phyloP scores from a whole-genome alignment of 495 filamentous ascomycete genomes.

The Penicillium goetzii region DNA sequence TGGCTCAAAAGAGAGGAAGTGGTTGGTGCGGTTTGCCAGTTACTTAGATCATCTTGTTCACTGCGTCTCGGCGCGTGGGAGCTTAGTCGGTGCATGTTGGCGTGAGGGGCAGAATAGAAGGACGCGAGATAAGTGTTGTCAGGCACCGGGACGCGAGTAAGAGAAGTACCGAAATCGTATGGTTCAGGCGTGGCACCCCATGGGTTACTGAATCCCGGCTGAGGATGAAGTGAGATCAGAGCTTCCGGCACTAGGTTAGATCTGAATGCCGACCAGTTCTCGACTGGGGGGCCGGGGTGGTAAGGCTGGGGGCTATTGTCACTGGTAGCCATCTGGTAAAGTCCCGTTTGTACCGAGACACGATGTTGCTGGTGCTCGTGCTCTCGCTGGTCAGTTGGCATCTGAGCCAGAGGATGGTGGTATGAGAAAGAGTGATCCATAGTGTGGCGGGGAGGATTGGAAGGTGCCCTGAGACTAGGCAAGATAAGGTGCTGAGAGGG shows the following conservation, averaged over 20 bases:
- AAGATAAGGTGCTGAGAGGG: slow-evolving; percentile 1
- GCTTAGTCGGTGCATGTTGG: not conserved
- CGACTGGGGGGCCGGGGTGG: slow-evolving; percentile 23
- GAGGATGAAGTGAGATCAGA: slow-evolving; percentile 28
- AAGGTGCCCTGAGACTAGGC: not conserved
- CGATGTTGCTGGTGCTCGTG: slow-evolving; percentile 21
- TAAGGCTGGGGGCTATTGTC: slow-evolving; percentile 18
- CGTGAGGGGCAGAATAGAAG: slow-evolving; percentile 5
- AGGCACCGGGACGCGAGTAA: slow-evolving; percentile 14
- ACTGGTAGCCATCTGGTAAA: slow-evolving; percentile 14
- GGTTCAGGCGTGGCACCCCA: slow-evolving; percentile 7
- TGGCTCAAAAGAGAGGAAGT: slow-evolving; percentile 7
- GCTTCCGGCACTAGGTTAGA: slow-evolving; percentile 27
- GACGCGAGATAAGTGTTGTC: slow-evolving; percentile 16
- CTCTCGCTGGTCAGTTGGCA: slow-evolving; percentile 35
- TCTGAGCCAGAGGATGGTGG: slow-evolving; percentile 27
- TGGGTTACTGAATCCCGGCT: slow-evolving; percentile 16
- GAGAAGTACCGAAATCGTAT: slow-evolving; percentile 22
- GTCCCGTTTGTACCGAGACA: slow-evolving; percentile 28
- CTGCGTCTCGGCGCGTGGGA: not conserved
- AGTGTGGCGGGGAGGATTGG: not conserved
- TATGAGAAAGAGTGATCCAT: slow-evolving; percentile 34
- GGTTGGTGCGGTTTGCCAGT: slow-evolving; percentile 2
- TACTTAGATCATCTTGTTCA: not conserved
- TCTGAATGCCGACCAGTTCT: slow-evolving; percentile 34